Conservation (phyloP, 176 grass and related monocot genomes). For the Cenchrus americanus region DNA sequence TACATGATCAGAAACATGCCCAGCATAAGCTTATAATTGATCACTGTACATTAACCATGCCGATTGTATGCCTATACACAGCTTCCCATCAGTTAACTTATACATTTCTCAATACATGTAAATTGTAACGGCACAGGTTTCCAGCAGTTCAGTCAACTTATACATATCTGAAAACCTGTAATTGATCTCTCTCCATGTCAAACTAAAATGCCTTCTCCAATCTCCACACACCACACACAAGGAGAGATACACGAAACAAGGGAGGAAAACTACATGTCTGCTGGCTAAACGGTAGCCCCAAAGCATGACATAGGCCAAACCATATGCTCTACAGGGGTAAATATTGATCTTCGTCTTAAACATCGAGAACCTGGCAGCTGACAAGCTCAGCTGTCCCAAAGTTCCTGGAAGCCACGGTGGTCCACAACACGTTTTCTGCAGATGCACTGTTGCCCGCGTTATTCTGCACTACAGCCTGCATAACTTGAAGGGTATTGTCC, state of each 20-base stretch:
- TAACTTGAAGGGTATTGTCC: constrained; percentile 56
- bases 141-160: constrained; percentile 15
- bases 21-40: neutral
- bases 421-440: constrained; percentile 59
- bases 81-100: constrained; percentile 25
- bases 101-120: constrained; percentile 2
- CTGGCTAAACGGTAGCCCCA: neutral
- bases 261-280: neutral
- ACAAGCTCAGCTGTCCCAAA: constrained; percentile 81
- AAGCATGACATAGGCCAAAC: neutral
- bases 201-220: neutral
- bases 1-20: neutral
- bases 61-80: neutral
- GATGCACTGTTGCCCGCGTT: constrained; percentile 5
- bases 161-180: neutral
- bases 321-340: neutral
- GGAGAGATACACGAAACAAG: neutral
- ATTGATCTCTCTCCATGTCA: neutral
- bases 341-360: constrained; percentile 27
- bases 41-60: constrained; percentile 33
- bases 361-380: constrained; percentile 79
- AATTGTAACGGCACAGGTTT: neutral
- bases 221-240: neutral
- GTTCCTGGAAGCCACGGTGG: constrained; percentile 59
- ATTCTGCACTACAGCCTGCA: constrained; percentile 52